These are phyloP conservation scores for Taiwanofungus camphoratus DNA, from an alignment of 1,284 basidiomycete genomes.

Conservation along the genomic window DNA sequence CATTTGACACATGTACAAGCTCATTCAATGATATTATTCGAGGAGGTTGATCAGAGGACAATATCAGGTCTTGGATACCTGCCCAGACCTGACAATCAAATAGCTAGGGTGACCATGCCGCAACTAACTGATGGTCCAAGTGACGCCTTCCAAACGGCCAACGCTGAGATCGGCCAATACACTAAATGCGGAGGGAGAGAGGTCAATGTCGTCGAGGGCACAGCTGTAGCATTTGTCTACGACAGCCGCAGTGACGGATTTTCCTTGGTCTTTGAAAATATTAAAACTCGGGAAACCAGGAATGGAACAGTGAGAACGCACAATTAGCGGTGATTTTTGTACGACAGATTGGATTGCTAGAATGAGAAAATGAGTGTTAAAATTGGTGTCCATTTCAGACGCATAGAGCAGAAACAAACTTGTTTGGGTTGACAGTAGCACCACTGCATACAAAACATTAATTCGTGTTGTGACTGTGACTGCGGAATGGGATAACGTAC, in stretches of 20 bases:
- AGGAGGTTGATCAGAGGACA: no score
- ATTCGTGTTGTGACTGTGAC: background rate
- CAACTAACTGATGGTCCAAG: slow-evolving; percentile 1
- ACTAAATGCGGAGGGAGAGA: slow-evolving; percentile 7
- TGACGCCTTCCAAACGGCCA: slow-evolving; percentile 6
- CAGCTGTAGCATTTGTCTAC: slow-evolving; percentile 9
- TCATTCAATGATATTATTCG: no score
- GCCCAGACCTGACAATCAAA: no score
- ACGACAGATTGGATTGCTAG: background rate
- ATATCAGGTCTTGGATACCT: no score
- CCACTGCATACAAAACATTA: background rate
- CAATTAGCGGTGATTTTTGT: background rate
- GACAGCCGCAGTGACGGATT: slow-evolving; percentile 6
- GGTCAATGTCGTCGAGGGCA: slow-evolving; percentile 6
- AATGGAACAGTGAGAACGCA: background rate
- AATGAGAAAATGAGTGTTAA: background rate
- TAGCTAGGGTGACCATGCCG: no score
- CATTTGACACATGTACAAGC: no score
- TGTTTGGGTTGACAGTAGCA: background rate
- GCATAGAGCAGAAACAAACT: background rate
- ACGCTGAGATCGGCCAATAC: slow-evolving; percentile 2
- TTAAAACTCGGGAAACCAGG: background rate
- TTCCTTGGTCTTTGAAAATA: slow-evolving; percentile 5
- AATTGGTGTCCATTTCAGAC: background rate
- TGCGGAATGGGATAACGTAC: background rate